Conservation (phyloP, 345 rosid species). For the Rhodamnia argentea region DNA sequence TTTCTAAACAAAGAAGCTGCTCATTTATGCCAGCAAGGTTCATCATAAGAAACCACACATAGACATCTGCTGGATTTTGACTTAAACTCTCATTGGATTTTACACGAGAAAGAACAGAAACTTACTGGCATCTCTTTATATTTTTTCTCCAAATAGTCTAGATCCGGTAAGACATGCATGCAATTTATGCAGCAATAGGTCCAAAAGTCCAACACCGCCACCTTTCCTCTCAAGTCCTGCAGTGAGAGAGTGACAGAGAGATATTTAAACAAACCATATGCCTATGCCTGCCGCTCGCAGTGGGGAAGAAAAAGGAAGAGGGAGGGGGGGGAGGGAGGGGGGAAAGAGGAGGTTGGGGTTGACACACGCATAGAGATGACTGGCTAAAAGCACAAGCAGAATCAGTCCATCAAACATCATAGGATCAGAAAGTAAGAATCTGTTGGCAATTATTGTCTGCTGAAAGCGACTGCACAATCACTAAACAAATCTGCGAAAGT, state of each 20-base stretch:
- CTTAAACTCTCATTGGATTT: background rate
- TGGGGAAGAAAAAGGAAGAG: background rate
- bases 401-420: background rate
- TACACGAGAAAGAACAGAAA: conserved; percentile 6
- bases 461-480: background rate
- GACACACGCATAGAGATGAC: background rate
- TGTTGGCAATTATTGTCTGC: background rate
- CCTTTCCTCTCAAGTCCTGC: conserved; percentile 89
- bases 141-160: conserved; percentile 80
- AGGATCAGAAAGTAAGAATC: background rate
- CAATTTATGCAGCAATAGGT: conserved; percentile 96
- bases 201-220: conserved; percentile 94
- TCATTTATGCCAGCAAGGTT: background rate
- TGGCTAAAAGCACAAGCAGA: background rate
- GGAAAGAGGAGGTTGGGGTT: background rate
- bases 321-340: background rate
- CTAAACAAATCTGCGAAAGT: background rate
- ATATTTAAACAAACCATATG: background rate
- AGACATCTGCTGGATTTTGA: background rate
- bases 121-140: conserved; percentile 78
- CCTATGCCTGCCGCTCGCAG: background rate
- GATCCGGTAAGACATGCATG: conserved; percentile 88
- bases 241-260: background rate
- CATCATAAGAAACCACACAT: background rate
- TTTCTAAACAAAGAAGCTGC: background rate